phyloP scores from a whole-genome alignment of 768 basidiomycete species.

The Leccinum pellstonianum region DNA sequence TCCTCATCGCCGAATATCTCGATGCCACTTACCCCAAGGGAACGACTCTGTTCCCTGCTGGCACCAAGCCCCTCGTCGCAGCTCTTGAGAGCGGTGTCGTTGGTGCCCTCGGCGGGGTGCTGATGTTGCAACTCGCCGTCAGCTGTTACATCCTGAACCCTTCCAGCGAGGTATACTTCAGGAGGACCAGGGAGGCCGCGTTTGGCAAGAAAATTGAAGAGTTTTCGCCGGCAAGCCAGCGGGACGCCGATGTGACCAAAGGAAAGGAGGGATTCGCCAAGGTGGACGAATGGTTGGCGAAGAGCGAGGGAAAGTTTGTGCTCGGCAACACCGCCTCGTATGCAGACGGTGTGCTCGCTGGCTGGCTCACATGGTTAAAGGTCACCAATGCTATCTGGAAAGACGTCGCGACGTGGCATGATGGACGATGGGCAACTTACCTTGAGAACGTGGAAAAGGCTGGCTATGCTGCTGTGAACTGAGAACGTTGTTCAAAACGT shows the following conservation, averaged over 20 bases:
- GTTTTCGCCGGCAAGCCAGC: slow-evolving; percentile 32
- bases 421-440: slow-evolving; percentile 39
- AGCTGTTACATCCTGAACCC: slow-evolving; percentile 23
- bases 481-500: neutral
- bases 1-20: slow-evolving; percentile 46
- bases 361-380: slow-evolving; percentile 37
- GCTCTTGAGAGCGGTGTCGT: slow-evolving; percentile 34
- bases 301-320: slow-evolving; percentile 32
- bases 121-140: slow-evolving; percentile 16
- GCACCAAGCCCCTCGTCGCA: slow-evolving; percentile 38
- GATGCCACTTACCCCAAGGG: slow-evolving; percentile 39
- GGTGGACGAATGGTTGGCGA: slow-evolving; percentile 33
- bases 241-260: slow-evolving; percentile 29
- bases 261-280: slow-evolving; percentile 23
- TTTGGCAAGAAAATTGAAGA: slow-evolving; percentile 38
- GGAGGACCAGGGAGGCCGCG: slow-evolving; percentile 31
- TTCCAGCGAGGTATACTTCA: slow-evolving; percentile 33
- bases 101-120: slow-evolving; percentile 10
- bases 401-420: slow-evolving; percentile 36
- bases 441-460: slow-evolving; percentile 29
- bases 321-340: slow-evolving; percentile 36
- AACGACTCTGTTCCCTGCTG: slow-evolving; percentile 40
- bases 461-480: slow-evolving; percentile 30
- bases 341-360: slow-evolving; percentile 37
- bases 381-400: slow-evolving; percentile 33